A percentile compares a stretch with the other conserved stretches of the same genome.
Conservation (phyloP, 345 rosid species). For the Eucalyptus dawsonii region DNA sequence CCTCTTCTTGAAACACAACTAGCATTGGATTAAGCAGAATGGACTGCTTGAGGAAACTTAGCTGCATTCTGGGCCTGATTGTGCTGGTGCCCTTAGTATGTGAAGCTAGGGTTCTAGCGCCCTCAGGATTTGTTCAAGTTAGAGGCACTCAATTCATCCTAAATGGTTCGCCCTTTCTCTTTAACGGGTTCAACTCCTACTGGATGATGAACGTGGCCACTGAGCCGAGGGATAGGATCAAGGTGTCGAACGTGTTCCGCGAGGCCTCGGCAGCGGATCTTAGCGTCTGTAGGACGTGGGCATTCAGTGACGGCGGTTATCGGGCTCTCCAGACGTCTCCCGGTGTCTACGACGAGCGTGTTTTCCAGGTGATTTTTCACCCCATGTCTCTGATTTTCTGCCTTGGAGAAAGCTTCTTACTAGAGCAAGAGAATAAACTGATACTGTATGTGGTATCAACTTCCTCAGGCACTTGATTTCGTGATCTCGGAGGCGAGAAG, state of each 20-base stretch:
- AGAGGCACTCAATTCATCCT: conserved; percentile 14
- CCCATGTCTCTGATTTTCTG: neutral
- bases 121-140: conserved; percentile 7
- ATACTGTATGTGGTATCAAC: neutral
- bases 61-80: neutral
- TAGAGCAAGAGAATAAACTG: neutral
- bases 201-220: conserved; percentile 35
- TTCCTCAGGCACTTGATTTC: conserved; percentile 30
- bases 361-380: conserved; percentile 20
- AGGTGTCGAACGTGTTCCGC: conserved; percentile 9
- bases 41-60: neutral
- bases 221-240: conserved; percentile 2
- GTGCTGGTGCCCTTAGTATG: neutral
- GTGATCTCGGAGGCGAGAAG: conserved; percentile 32
- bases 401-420: neutral
- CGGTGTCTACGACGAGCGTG: conserved; percentile 14
- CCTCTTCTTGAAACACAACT: neutral
- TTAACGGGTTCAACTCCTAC: conserved; percentile 42
- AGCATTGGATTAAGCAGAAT: neutral
- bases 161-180: conserved; percentile 21
- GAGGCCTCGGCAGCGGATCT: conserved; percentile 23
- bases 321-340: conserved; percentile 27
- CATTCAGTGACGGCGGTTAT: conserved; percentile 27
- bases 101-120: neutral
- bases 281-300: conserved; percentile 35